A percentile compares a stretch with the other conserved stretches of the same genome.
phyloP scores from a whole-genome alignment of 2,329 filamentous ascomycete species.

The Colletotrichum phormii region DNA sequence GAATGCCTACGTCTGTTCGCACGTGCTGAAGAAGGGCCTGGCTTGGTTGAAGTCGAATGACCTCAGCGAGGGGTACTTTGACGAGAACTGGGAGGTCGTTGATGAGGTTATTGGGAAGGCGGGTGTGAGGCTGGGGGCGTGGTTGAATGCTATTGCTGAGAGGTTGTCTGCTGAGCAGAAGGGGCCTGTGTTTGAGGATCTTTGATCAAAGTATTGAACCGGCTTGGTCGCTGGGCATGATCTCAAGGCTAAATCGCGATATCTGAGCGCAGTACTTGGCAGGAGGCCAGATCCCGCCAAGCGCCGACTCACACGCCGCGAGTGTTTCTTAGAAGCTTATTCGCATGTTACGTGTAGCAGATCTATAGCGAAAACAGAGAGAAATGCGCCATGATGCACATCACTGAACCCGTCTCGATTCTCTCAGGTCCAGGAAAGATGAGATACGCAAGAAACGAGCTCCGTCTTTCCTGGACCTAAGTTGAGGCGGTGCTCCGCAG shows the following conservation, averaged over 20 bases:
- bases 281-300: neutral
- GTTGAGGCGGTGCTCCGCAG: neutral
- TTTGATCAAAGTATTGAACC: conserved; percentile 5
- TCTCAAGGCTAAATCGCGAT: too few species aligned
- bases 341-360: neutral
- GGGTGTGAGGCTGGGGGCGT: conserved; percentile 31
- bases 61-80: conserved; percentile 33
- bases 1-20: conserved; percentile 31
- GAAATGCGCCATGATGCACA: neutral
- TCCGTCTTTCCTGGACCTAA: neutral
- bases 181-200: conserved; percentile 14
- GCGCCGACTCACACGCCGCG: conserved; percentile 1
- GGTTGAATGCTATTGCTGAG: conserved; percentile 33
- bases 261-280: neutral
- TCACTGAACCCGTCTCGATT: neutral
- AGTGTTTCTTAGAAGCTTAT: neutral
- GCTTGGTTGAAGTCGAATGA: conserved; percentile 24
- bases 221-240: neutral
- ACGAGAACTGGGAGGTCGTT: conserved; percentile 33
- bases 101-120: conserved; percentile 33
- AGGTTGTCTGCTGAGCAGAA: neutral
- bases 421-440: too few species aligned
- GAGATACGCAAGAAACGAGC: too few species aligned
- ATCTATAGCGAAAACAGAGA: neutral
- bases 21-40: conserved; percentile 24